phyloP scores from a whole-genome alignment of 139 green algal species.

The Chloropicon primus region DNA sequence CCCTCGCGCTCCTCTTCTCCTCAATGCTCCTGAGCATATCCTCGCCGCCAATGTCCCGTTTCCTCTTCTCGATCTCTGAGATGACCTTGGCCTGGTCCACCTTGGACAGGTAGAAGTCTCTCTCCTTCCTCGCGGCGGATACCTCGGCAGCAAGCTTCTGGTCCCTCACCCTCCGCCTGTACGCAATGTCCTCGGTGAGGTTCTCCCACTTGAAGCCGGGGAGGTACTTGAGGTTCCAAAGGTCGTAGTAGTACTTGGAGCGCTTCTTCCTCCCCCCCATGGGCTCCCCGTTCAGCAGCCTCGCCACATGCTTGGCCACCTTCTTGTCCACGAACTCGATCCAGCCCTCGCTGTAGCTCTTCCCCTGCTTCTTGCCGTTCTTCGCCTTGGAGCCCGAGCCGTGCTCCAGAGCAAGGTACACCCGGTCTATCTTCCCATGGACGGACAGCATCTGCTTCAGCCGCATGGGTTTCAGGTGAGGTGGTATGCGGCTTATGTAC shows the following conservation, averaged over 20 bases:
- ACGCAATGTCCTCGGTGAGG: conserved; percentile 82
- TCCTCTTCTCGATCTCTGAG: conserved; percentile 38
- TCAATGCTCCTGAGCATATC: not conserved
- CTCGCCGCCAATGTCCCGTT: conserved; percentile 18
- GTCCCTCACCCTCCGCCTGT: conserved; percentile 60
- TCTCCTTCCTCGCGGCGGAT: conserved; percentile 68
- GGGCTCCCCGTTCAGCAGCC: conserved; percentile 48
- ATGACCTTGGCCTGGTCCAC: conserved; percentile 40
- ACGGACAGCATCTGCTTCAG: conserved; percentile 67
- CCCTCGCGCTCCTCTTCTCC: conserved; percentile 8
- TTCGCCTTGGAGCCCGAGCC: conserved; percentile 29
- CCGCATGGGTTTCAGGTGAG: conserved; percentile 77
- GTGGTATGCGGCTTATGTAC: conserved; percentile 66
- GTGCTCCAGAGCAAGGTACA: conserved; percentile 78
- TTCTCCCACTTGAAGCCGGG: conserved; percentile 92
- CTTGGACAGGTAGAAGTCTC: conserved; percentile 78
- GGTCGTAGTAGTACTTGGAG: conserved; percentile 73
- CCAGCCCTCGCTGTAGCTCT: conserved; percentile 93
- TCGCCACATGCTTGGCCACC: conserved; percentile 47
- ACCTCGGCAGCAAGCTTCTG: conserved; percentile 77
- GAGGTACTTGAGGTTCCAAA: conserved; percentile 91
- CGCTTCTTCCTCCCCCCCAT: conserved; percentile 67
- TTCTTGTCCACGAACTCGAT: conserved; percentile 89
- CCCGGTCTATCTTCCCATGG: conserved; percentile 53
- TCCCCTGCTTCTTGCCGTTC: conserved; percentile 56